phyloP scores from a whole-genome alignment of 441 rosid genomes.

The Bocquillonia castaneifolia region DNA sequence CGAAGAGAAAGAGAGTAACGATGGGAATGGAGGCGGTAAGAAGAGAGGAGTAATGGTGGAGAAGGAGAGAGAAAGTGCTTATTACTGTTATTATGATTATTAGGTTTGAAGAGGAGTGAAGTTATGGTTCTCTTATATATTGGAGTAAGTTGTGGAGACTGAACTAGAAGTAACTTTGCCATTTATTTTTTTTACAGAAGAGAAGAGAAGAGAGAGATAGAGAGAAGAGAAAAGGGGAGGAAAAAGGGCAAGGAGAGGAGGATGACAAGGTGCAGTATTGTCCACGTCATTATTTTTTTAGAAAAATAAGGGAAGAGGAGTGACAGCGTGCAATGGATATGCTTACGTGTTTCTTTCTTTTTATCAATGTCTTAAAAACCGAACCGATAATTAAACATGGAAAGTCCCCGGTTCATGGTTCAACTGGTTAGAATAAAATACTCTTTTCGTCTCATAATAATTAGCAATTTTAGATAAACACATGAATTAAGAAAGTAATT shows the following conservation, averaged over 20 bases:
- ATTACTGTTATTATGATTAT: too few relatives aligned
- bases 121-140: slow-evolving; percentile 30
- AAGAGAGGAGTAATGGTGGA: slow-evolving; percentile 8
- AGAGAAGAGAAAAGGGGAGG: neutral
- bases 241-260: neutral
- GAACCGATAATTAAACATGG: too few relatives aligned
- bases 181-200: slow-evolving; percentile 25
- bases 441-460: too few relatives aligned
- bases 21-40: slow-evolving; percentile 14
- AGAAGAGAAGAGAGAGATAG: neutral
- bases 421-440: too few relatives aligned
- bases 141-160: slow-evolving; percentile 43
- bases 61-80: neutral
- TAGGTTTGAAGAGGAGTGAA: slow-evolving; percentile 24
- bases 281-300: slow-evolving; percentile 42
- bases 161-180: slow-evolving; percentile 52
- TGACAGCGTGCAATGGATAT: neutral
- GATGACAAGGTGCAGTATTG: slow-evolving; percentile 32
- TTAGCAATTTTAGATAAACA: too few relatives aligned
- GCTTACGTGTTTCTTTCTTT: neutral
- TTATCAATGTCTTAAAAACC: too few relatives aligned
- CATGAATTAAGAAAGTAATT: too few relatives aligned
- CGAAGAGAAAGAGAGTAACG: neutral
- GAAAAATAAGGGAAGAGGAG: too few relatives aligned
- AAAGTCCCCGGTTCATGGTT: too few relatives aligned